Conservation (phyloP, 1,284 basidiomycete species). For the Leccinum pachyderme region DNA sequence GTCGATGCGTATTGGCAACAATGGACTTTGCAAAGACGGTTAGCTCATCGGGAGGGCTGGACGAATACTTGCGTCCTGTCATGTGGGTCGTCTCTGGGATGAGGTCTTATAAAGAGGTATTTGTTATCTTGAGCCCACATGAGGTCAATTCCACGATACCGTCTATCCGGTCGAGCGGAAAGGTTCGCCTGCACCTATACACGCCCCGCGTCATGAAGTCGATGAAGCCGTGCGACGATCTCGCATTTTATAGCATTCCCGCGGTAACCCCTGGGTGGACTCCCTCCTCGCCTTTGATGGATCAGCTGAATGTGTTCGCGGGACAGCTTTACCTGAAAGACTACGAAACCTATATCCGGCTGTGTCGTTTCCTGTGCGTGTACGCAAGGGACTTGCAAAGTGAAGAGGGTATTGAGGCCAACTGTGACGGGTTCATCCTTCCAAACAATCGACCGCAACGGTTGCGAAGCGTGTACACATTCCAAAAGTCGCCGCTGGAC, state of each 20-base stretch:
- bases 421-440: conserved; percentile 18
- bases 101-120: not conserved
- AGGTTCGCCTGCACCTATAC: conserved; percentile 44
- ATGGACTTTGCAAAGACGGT: conserved; percentile 29
- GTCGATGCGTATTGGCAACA: conserved; percentile 25
- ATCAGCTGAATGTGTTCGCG: conserved; percentile 44
- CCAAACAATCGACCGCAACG: not conserved
- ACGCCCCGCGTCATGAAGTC: conserved; percentile 36
- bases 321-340: conserved; percentile 27
- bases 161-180: conserved; percentile 32
- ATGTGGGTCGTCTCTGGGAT: conserved; percentile 41
- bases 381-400: conserved; percentile 21
- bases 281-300: conserved; percentile 20
- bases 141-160: conserved; percentile 44
- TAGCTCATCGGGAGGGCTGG: not conserved
- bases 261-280: conserved; percentile 19
- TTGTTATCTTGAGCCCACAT: conserved; percentile 45
- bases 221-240: conserved; percentile 42
- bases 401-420: not conserved
- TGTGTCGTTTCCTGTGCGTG: conserved; percentile 41
- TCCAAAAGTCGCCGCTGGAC: not conserved
- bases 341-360: conserved; percentile 30
- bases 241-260: conserved; percentile 37
- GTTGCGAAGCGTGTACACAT: not conserved
- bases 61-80: conserved; percentile 42